Conservation (phyloP, 2,329 filamentous ascomycete genomes). For the Pezizomycotina sp. region DNA sequence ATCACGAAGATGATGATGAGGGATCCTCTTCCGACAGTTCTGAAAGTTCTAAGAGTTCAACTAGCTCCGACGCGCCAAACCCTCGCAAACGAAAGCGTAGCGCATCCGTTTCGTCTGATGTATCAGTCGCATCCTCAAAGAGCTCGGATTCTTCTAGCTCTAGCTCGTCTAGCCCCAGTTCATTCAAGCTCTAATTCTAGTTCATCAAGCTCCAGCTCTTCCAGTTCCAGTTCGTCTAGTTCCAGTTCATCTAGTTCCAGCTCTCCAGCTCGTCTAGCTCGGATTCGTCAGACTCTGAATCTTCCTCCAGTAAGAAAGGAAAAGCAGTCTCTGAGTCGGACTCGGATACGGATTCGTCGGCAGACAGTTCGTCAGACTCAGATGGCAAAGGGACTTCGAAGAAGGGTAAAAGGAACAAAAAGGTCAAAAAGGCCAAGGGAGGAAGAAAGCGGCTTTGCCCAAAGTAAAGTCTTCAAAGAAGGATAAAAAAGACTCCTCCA, state of each 20-base stretch:
- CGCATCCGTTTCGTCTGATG: conserved; percentile 11
- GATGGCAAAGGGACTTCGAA: conserved; percentile 29
- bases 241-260: conserved; percentile 24
- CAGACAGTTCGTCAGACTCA: conserved; percentile 30
- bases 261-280: conserved; percentile 19
- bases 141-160: conserved; percentile 5
- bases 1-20: no score
- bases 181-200: conserved; percentile 20
- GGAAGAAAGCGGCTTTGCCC: conserved; percentile 29
- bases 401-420: conserved; percentile 21
- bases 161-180: conserved; percentile 1
- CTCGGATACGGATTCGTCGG: conserved; percentile 32
- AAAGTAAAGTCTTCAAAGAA: conserved; percentile 22
- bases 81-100: conserved; percentile 14
- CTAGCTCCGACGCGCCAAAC: conserved; percentile 6
- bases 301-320: conserved; percentile 20
- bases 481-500: conserved; percentile 22
- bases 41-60: conserved; percentile 2
- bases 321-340: conserved; percentile 31
- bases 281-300: conserved; percentile 21
- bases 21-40: no score
- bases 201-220: conserved; percentile 25
- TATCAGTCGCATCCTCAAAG: no score
- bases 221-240: conserved; percentile 20
- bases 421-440: conserved; percentile 23